Percentiles rank a stretch among this genome's conserved stretches.
Conservation (phyloP, 176 grass and related monocot species). For the Oryza rufipogon region DNA sequence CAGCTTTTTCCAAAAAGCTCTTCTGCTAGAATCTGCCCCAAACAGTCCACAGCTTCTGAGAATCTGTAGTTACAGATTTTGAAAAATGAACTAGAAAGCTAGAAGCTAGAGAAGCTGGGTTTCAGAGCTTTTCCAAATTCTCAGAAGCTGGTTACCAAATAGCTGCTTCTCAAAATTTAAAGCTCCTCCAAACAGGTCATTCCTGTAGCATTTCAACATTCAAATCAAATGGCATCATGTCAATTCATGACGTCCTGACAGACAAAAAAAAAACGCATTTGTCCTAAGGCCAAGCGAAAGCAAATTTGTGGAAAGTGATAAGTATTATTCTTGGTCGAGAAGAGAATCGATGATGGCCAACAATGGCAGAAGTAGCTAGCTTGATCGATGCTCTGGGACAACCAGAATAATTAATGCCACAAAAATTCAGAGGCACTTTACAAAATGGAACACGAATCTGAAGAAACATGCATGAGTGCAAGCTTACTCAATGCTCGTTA, state of each 20-base stretch:
- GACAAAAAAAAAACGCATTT: background rate
- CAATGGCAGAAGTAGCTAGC: background rate
- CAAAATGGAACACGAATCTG: background rate
- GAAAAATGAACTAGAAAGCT: no score
- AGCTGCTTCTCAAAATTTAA: no score
- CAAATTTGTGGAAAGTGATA: background rate
- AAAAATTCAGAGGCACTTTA: background rate
- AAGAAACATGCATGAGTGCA: background rate
- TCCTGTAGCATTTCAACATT: background rate
- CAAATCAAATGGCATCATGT: background rate
- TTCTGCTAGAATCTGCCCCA: no score
- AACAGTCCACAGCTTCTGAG: no score
- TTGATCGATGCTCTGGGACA: slow-evolving; percentile 5
- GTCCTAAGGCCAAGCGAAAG: background rate
- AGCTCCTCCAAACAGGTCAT: no score
- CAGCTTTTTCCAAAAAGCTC: no score
- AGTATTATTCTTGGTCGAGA: background rate
- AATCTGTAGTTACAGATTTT: no score
- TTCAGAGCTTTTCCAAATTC: no score
- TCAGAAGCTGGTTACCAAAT: no score
- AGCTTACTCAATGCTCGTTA: background rate
- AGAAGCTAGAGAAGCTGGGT: no score
- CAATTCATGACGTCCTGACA: background rate
- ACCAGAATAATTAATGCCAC: background rate
- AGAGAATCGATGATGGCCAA: background rate